Evolutionary conservation across 805 yeast genomes (phyloP).

Genomic region (Candida koratica): DNA sequence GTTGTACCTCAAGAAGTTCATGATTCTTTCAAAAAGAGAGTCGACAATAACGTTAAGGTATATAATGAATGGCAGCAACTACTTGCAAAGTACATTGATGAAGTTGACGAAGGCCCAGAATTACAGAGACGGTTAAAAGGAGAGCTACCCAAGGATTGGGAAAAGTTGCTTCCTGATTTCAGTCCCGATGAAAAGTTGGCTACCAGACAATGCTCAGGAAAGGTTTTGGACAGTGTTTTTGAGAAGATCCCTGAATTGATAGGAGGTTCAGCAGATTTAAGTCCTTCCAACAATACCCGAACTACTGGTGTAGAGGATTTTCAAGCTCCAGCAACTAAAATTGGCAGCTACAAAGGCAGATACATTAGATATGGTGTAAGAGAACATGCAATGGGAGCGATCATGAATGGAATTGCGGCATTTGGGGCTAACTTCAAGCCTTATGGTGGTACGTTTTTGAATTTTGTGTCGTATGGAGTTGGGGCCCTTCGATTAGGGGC

Average conservation of each 20-base stretch:
- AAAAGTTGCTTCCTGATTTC: conserved; percentile 69
- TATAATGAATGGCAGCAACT: conserved; percentile 74
- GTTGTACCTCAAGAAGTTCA: conserved; percentile 79
- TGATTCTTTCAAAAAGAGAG: conserved; percentile 57
- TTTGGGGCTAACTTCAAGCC: conserved; percentile 81
- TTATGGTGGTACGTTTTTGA: conserved; percentile 96
- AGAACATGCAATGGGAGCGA: conserved; percentile 99
- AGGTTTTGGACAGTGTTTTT: conserved; percentile 59
- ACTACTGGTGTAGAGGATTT: conserved; percentile 80
- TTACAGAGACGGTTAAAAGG: conserved; percentile 71
- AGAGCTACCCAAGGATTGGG: conserved; percentile 83
- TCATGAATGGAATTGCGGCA: conserved; percentile 94
- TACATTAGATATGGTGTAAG: conserved; percentile 97
- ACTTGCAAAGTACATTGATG: conserved; percentile 52
- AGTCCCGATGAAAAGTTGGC: conserved; percentile 85
- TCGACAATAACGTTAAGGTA: conserved; percentile 58
- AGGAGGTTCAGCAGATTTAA: conserved; percentile 98
- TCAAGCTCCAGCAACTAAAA: conserved; percentile 77
- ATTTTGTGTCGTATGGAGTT: conserved; percentile 79
- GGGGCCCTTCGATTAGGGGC: conserved; percentile 87
- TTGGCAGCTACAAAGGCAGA: conserved; percentile 88
- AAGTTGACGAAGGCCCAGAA: conserved; percentile 74
- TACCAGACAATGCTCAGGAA: conserved; percentile 90
- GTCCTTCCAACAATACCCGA: conserved; percentile 94
- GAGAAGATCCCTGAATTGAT: conserved; percentile 76